A percentile compares a stretch with the other conserved stretches of the same genome.
Conservation (phyloP, 345 rosid genomes). For the Lagerstroemia speciosa region DNA sequence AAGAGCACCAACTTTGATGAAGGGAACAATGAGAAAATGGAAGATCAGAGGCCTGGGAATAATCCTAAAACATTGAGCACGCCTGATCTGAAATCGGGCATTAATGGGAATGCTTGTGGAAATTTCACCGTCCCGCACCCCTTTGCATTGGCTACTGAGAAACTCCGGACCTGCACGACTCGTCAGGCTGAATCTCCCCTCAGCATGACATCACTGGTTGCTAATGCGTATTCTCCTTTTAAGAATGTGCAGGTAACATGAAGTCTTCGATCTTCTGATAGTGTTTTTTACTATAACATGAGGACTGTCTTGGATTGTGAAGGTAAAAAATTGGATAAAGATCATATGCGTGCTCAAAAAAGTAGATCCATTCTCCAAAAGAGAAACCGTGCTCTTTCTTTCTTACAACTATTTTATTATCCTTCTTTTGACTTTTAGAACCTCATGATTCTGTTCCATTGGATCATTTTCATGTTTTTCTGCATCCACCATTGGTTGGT, state of each 20-base stretch:
- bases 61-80: constrained; percentile 23
- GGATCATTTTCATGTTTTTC: neutral
- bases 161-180: constrained; percentile 22
- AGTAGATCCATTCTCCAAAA: neutral
- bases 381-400: neutral
- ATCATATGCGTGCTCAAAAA: neutral
- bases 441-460: neutral
- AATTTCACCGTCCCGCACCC: constrained; percentile 38
- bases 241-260: constrained; percentile 47
- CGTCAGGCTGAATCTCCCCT: constrained; percentile 20
- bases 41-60: constrained; percentile 19
- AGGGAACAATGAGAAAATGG: constrained; percentile 24
- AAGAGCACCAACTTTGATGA: constrained; percentile 32
- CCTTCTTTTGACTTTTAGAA: neutral
- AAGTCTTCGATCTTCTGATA: neutral
- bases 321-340: neutral
- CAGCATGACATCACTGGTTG: constrained; percentile 20
- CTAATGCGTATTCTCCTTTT: constrained; percentile 31
- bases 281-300: neutral
- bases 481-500: neutral
- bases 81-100: constrained; percentile 25
- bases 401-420: neutral
- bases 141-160: constrained; percentile 47
- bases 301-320: neutral
- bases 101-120: constrained; percentile 17